Evolutionary conservation across 2,329 filamentous ascomycete species (phyloP), one percentile per base, ranked within the genome.

Genomic region (Botrytis sinoallii): DNA sequence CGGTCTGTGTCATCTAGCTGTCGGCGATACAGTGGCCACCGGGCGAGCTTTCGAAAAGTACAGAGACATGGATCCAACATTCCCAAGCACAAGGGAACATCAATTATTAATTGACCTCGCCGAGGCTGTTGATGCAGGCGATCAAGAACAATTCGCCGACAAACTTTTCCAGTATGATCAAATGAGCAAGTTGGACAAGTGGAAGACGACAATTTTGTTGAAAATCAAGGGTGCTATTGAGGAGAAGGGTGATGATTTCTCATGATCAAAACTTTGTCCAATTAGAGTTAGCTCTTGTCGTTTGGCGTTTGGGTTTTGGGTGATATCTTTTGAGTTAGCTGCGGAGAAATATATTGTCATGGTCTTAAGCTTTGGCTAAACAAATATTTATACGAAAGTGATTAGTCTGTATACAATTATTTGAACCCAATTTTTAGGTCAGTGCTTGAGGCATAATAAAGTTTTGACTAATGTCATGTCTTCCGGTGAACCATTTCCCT

Each of bases 131-230:
- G 91, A 96, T 80, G 87, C 89, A 46, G 91, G 91, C 73, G 93
- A 97, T 79, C 91, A 92, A 82, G 94, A 97, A 79, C 86, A 88
- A 75, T 98, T 97, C 80, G 89, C 92, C 35, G 93, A 97, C 81
- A 94, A 95, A 82, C 84, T 96, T 76, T 97, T 92, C 86, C 91
- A 95, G 82, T 98, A 90, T 81, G 94, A 98, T 82, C 93, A 97
- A 85, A 87, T 97, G 85, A 96, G 91, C 85, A 96, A 96, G 86
- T 85, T 98, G 80, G 95, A 98, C 82, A 96, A 95, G 85, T 98
- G 95, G 95, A 97, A 98, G 91, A 97, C 93, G 69, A 93, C 92
- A 46, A 85, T 97, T 74, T 83, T 97, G 76, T 85, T 97, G 80
- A 89, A 90, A 78, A 88, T 98, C 80, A 98, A 98, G 90, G 91